Conservation (phyloP, 2,329 filamentous ascomycete species). For the Berkeleyomyces rouxiae region DNA sequence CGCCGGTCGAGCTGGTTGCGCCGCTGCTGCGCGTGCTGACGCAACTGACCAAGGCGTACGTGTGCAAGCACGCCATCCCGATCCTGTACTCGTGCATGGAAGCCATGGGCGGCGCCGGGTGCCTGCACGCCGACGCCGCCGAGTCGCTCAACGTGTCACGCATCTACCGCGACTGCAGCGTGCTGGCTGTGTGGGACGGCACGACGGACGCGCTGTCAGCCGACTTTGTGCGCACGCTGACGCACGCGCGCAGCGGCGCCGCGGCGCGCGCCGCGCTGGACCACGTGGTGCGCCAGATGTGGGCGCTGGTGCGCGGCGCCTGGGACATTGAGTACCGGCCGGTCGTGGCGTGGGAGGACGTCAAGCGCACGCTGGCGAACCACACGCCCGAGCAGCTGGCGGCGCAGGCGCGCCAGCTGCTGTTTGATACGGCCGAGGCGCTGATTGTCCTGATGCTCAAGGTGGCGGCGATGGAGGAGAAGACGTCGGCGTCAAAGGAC, state of each 20-base stretch:
- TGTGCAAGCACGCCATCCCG: constrained; percentile 32
- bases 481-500: constrained; percentile 20
- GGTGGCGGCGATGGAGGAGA: constrained; percentile 21
- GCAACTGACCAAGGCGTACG: constrained; percentile 43
- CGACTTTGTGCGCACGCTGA: constrained; percentile 31
- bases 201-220: constrained; percentile 53
- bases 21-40: constrained; percentile 40
- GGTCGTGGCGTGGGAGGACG: constrained; percentile 23
- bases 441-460: constrained; percentile 28
- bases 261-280: constrained; percentile 28
- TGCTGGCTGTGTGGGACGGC: constrained; percentile 54
- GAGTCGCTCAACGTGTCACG: constrained; percentile 50
- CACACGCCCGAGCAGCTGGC: constrained; percentile 25
- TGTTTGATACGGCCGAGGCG: constrained; percentile 29
- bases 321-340: constrained; percentile 20
- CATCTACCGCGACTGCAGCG: constrained; percentile 46
- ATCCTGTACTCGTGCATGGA: constrained; percentile 44
- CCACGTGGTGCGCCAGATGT: constrained; percentile 21
- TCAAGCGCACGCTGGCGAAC: constrained; percentile 24
- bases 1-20: constrained; percentile 20
- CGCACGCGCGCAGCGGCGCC: constrained; percentile 25
- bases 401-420: constrained; percentile 28
- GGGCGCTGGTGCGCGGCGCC: not conserved
- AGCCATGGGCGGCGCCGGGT: constrained; percentile 48
- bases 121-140: constrained; percentile 42